Percentiles rank a stretch among this genome's conserved stretches.
phyloP scores from a whole-genome alignment of 2,329 filamentous ascomycete genomes.

The Ceratocystis albifundus region DNA sequence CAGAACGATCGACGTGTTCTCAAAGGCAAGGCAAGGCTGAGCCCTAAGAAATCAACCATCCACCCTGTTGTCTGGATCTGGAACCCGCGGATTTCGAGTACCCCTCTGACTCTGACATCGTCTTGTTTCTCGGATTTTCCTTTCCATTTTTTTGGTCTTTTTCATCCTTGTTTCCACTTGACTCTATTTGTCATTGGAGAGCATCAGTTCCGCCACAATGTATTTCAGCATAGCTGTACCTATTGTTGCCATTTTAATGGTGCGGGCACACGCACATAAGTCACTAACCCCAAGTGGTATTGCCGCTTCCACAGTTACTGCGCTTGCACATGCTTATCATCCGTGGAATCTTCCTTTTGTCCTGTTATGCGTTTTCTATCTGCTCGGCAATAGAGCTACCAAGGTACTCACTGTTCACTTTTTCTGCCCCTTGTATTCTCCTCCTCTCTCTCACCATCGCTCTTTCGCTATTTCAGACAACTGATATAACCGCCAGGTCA shows the following conservation, averaged over 20 bases:
- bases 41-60: neutral
- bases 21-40: neutral
- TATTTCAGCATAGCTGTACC: slow-evolving; percentile 47
- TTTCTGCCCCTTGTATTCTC: neutral
- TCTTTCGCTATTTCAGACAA: slow-evolving; percentile 23
- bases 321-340: slow-evolving; percentile 72
- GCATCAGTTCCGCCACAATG: slow-evolving; percentile 34
- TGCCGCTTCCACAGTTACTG: slow-evolving; percentile 59
- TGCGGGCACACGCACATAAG: slow-evolving; percentile 57
- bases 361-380: slow-evolving; percentile 72
- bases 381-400: slow-evolving; percentile 71
- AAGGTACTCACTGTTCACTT: slow-evolving; percentile 43
- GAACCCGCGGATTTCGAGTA: no score
- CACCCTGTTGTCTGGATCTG: no score
- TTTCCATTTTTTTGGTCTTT: neutral
- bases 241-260: slow-evolving; percentile 48
- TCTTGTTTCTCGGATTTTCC: neutral
- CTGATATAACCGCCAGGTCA: slow-evolving; percentile 46
- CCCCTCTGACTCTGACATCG: neutral
- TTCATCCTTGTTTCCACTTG: neutral
- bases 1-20: neutral
- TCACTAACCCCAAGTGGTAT: slow-evolving; percentile 71
- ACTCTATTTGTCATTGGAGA: no score
- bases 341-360: slow-evolving; percentile 89
- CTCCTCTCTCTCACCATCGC: neutral